phyloP scores from a whole-genome alignment of 2,329 filamentous ascomycete genomes.

The Talaromyces rugulosus region DNA sequence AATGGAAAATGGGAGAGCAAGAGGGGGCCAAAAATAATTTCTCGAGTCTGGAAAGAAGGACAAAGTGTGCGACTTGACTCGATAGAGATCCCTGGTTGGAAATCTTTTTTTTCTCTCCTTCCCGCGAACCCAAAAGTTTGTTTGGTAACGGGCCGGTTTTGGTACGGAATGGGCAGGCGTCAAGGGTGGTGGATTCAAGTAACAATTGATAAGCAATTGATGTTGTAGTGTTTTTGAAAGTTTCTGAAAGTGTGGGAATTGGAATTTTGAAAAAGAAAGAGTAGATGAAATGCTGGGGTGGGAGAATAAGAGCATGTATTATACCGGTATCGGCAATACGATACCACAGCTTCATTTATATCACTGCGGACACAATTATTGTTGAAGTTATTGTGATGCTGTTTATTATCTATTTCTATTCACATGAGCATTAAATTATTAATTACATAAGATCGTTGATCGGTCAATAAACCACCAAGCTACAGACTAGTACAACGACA shows the following conservation, averaged over 20 bases:
- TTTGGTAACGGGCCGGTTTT: background rate
- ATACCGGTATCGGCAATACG: background rate
- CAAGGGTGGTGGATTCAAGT: no score
- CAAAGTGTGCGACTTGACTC: background rate
- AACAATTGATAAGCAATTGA: background rate
- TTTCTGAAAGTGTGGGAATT: no score
- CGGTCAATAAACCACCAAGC: background rate
- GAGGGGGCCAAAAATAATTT: background rate
- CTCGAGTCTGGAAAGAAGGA: background rate
- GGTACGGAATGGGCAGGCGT: no score
- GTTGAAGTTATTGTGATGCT: no score
- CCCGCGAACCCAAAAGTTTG: background rate
- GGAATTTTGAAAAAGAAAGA: no score
- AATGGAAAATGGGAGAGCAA: background rate
- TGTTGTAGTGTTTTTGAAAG: background rate
- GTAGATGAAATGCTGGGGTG: no score
- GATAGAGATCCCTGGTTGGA: background rate
- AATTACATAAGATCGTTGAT: background rate
- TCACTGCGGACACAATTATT: background rate
- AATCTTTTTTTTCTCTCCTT: background rate
- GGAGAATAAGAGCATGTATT: background rate
- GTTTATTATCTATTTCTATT: background rate
- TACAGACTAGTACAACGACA: conserved; percentile 54
- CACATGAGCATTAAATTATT: background rate
- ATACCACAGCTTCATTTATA: background rate